Evolutionary conservation across 169 alveolate species (phyloP), one percentile per base, ranked within the genome.

Genomic region (Neospora caninum): DNA sequence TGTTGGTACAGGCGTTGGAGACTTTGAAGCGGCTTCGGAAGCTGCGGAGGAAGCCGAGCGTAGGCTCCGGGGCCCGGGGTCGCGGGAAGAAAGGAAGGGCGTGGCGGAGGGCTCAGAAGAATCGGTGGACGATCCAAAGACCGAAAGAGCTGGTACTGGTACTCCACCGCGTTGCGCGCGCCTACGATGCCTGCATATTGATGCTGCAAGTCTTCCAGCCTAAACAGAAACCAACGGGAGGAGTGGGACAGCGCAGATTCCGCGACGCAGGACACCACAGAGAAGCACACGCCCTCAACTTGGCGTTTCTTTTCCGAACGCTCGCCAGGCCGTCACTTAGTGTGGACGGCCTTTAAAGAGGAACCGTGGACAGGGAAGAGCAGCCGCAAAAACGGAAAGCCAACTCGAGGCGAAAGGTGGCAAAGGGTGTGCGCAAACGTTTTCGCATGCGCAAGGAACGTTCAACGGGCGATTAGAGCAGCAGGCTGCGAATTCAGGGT

Each of bases 181-280:
- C 73, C 86, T 88, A 93, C 69, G 38, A 78, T 80, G 20, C 58
- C 93, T 86, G 80, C 88, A 89, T 93, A 93, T n/a, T 91, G 93
- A 25, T 80, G 95, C 82, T 88, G 95, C 88, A 93, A 87, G 53
- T 88, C 93, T 58, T 93, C 95, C 88, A 93, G 18, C 93, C 95
- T 93, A 87, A 49, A 29, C 49, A 45, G 13, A 13, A 42, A 80
- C n/a, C 29, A 38, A 41, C 49, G 42, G 6, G 41, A 73, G 39
- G 25, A 29, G 54, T 13, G 49, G 36, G 20, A 1, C 41, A 70
- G 53, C 69, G 67, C 88, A 67, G 58, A 49, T 7, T 7, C 58
- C 58, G 13, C 22, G 58, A 49, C 13, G 58, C 13, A 49, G 58
- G 4, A 4, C 22, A 49, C 4, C 22, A 49, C 58, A 49, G 58